Evolutionary conservation across 164 flowering plant species (phyloP).

Genomic region (Vitis labrusca): DNA sequence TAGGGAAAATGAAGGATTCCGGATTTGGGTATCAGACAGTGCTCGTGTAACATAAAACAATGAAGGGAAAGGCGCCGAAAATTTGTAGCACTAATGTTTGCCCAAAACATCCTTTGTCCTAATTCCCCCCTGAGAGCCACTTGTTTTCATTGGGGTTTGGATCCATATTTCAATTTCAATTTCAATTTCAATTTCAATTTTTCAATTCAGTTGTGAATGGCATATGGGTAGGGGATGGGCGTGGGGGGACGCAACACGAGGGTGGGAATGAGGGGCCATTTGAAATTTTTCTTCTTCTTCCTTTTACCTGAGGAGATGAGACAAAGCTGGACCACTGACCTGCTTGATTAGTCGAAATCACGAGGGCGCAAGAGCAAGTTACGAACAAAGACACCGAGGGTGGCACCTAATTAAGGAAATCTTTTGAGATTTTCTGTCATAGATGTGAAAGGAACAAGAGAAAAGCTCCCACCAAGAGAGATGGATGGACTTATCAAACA

Average conservation of each 20-base stretch:
- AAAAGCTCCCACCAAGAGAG: conserved; percentile 12
- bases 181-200: no score
- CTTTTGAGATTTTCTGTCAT: conserved; percentile 26
- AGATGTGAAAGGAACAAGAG: conserved; percentile 30
- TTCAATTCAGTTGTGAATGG: no score
- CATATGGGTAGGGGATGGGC: no score
- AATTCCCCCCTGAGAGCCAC: background rate
- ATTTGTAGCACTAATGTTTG: background rate
- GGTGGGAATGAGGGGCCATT: background rate
- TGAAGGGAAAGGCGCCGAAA: conserved; percentile 1
- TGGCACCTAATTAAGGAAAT: conserved; percentile 47
- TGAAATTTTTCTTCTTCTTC: background rate
- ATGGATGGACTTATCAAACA: conserved; percentile 15
- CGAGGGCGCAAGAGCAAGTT: conserved; percentile 7
- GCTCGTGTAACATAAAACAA: background rate
- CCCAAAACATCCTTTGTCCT: background rate
- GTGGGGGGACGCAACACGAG: background rate
- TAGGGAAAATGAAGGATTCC: background rate
- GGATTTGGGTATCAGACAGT: background rate
- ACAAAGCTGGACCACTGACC: conserved; percentile 22
- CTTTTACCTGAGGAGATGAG: conserved; percentile 4
- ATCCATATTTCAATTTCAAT: no score
- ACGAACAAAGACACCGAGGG: conserved; percentile 15
- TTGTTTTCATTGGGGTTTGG: background rate
- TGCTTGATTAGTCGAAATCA: conserved; percentile 24